phyloP scores from a whole-genome alignment of 163 green algal species.

The Chloromonas sp. region DNA sequence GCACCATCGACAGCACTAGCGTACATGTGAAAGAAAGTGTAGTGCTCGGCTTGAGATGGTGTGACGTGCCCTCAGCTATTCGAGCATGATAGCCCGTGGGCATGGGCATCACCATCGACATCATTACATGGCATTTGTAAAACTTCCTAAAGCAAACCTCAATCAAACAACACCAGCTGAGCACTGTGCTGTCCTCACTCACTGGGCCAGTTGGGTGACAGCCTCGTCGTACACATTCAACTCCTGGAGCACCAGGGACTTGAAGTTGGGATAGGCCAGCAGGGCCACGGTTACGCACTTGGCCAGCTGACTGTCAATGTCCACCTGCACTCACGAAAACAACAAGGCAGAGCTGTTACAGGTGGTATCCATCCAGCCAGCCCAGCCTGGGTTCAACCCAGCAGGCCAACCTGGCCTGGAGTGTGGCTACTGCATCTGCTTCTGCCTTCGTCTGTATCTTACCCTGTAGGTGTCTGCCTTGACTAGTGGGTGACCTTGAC shows the following conservation, averaged over 20 bases:
- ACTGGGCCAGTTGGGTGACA: constrained; percentile 18
- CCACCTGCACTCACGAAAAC: neutral
- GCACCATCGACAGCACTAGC: no score
- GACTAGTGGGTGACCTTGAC: neutral
- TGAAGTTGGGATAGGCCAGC: constrained; percentile 20
- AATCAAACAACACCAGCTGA: neutral
- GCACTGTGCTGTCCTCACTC: neutral
- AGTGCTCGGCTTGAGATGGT: neutral
- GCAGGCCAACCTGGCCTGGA: neutral
- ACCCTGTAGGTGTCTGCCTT: no score
- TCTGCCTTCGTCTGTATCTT: no score
- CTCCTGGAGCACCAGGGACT: constrained; percentile 8
- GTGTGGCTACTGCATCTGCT: neutral
- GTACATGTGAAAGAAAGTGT: no score
- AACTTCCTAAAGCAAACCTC: neutral
- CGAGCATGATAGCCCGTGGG: neutral
- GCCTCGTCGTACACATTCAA: constrained; percentile 35
- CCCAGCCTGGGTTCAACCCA: neutral
- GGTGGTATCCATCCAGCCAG: neutral
- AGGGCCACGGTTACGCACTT: constrained; percentile 17
- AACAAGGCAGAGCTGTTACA: neutral
- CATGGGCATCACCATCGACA: neutral
- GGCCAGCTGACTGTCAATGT: neutral
- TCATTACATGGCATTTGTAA: neutral
- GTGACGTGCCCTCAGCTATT: neutral